Evolutionary conservation across 1,284 basidiomycete species (phyloP).

Genomic region (Trichosporon asahii): DNA sequence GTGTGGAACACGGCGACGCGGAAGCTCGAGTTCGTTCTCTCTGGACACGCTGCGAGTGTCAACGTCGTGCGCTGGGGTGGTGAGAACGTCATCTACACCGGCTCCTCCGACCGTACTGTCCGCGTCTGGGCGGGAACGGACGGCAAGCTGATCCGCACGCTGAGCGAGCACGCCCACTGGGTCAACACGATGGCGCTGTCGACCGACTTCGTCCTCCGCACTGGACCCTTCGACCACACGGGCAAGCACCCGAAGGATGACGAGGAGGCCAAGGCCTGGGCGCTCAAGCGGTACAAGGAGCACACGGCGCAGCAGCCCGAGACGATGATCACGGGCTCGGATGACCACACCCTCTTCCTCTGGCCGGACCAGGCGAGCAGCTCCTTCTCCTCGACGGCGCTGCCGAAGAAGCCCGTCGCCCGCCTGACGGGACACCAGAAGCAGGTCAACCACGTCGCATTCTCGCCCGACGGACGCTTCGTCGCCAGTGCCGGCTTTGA

Average conservation of each 20-base stretch:
- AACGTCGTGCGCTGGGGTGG: conserved; percentile 97
- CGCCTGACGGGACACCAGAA: conserved; percentile 92
- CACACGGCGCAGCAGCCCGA: conserved; percentile 70
- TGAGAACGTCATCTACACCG: conserved; percentile 85
- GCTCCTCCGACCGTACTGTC: conserved; percentile 88
- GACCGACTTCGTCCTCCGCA: conserved; percentile 90
- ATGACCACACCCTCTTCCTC: conserved; percentile 91
- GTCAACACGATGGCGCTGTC: conserved; percentile 94
- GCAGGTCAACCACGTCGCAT: conserved; percentile 91
- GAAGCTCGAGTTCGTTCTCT: conserved; percentile 76
- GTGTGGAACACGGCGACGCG: conserved; percentile 81
- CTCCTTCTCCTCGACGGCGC: conserved; percentile 58
- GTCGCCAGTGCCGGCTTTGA: conserved; percentile 91
- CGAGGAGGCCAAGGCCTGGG: conserved; percentile 72
- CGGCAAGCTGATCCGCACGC: conserved; percentile 61
- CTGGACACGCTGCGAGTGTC: conserved; percentile 89
- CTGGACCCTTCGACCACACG: conserved; percentile 89
- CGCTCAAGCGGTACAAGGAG: conserved; percentile 68
- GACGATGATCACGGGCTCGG: conserved; percentile 85
- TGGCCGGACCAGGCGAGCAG: conserved; percentile 61
- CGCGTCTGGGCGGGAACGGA: conserved; percentile 86
- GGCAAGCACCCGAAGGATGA: conserved; percentile 70
- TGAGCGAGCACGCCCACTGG: conserved; percentile 98
- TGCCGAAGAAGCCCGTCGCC: conserved; percentile 72
- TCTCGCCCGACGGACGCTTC: conserved; percentile 89